A percentile compares a stretch with the other conserved stretches of the same genome.
Evolutionary conservation across 2,329 filamentous ascomycete species (phyloP).

Genomic region (Xylaria sp.): DNA sequence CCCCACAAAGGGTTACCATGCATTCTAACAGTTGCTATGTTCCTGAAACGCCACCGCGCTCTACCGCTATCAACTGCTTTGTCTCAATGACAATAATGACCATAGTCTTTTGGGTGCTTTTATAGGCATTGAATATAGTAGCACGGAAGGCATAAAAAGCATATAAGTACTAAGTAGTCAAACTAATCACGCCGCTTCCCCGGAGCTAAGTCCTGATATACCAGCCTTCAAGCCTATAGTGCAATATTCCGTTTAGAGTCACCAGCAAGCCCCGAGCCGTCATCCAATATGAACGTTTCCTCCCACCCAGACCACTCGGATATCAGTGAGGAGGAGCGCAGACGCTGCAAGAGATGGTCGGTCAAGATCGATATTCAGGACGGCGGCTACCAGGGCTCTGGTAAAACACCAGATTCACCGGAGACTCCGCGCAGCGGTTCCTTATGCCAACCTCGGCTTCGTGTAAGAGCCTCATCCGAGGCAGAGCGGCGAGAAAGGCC

Average conservation of each 20-base stretch:
- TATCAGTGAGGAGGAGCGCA: constrained; percentile 1
- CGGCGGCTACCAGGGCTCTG: constrained; percentile 5
- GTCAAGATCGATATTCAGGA: constrained; percentile 14
- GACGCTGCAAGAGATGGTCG: constrained; percentile 13
- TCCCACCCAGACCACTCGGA: background rate
- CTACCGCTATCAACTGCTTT: background rate
- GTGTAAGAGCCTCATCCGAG: too few species aligned
- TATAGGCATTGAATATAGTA: background rate
- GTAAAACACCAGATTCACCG: background rate
- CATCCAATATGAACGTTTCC: background rate
- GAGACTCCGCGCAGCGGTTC: too few species aligned
- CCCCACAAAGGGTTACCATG: background rate
- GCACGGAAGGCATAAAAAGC: background rate
- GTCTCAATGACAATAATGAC: background rate
- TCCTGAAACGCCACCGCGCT: background rate
- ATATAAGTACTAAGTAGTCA: background rate
- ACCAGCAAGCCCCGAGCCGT: background rate
- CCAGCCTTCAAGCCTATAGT: background rate
- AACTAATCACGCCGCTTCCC: background rate
- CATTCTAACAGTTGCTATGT: background rate
- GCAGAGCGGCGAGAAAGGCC: too few species aligned
- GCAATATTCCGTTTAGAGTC: background rate
- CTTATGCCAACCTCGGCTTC: too few species aligned
- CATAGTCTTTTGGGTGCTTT: background rate
- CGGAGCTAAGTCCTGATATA: background rate